A percentile compares a stretch with the other conserved stretches of the same genome.
phyloP scores from a whole-genome alignment of 495 filamentous ascomycete species.

The Astrocystis sublimbata region DNA sequence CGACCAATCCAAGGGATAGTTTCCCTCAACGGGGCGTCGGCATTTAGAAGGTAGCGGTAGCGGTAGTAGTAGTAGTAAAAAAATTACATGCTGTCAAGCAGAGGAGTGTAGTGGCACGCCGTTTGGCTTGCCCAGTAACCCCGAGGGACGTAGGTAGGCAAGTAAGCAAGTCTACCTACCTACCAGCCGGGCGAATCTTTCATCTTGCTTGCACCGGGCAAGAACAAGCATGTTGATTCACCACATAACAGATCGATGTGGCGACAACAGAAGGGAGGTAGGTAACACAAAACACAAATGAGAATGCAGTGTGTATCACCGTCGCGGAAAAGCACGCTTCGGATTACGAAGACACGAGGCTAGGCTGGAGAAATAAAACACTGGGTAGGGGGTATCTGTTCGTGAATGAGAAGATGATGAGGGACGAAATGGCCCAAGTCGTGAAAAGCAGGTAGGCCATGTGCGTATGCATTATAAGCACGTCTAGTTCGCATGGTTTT shows the following conservation, averaged over 20 bases:
- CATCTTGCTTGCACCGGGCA: neutral
- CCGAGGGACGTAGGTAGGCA: neutral
- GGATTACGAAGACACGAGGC: too few relatives aligned
- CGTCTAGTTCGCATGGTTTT: constrained; percentile 40
- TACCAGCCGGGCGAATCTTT: neutral
- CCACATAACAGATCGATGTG: too few relatives aligned
- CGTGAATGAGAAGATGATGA: constrained; percentile 25
- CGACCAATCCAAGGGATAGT: neutral
- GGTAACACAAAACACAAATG: constrained; percentile 31
- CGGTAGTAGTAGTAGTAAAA: too few relatives aligned
- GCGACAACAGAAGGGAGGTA: too few relatives aligned
- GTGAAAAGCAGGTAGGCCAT: constrained; percentile 1
- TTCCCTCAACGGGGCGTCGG: neutral
- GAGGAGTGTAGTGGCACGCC: too few relatives aligned
- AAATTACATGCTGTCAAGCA: constrained; percentile 24
- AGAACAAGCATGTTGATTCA: neutral
- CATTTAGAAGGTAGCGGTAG: too few relatives aligned
- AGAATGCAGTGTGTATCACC: constrained; percentile 30
- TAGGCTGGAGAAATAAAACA: constrained; percentile 21
- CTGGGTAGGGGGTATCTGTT: constrained; percentile 32
- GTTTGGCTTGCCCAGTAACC: too few relatives aligned
- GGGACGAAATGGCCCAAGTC: constrained; percentile 7
- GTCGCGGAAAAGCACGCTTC: constrained; percentile 13
- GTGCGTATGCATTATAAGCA: too few relatives aligned
- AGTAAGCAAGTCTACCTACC: neutral